Conservation (phyloP, 306 rosid species). For the Hippophae rhamnoides region DNA sequence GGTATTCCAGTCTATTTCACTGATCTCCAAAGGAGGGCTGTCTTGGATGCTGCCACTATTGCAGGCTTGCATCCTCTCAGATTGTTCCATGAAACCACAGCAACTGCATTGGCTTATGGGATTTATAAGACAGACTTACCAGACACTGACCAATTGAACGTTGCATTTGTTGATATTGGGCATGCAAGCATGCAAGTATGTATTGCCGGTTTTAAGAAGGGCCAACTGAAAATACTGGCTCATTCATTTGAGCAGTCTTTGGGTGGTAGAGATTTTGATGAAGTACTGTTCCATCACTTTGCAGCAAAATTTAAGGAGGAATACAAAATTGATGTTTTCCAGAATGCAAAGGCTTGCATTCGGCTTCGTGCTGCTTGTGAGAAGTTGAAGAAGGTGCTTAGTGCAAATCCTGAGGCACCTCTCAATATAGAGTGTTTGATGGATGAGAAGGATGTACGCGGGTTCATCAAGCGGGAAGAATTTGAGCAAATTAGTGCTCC, state of each 20-base stretch:
- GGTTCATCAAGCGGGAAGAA: slow-evolving; percentile 85
- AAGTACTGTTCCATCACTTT: slow-evolving; percentile 68
- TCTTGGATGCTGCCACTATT: slow-evolving; percentile 80
- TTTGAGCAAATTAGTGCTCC: slow-evolving; percentile 76
- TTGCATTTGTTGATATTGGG: slow-evolving; percentile 88
- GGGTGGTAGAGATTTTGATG: slow-evolving; percentile 97
- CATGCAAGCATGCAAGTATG: slow-evolving; percentile 98
- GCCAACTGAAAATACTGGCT: slow-evolving; percentile 75
- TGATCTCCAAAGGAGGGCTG: slow-evolving; percentile 90
- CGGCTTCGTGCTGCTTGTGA: slow-evolving; percentile 84
- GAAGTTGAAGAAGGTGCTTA: slow-evolving; percentile 86
- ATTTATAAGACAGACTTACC: slow-evolving; percentile 93
- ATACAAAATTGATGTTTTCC: slow-evolving; percentile 73
- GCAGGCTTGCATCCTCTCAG: slow-evolving; percentile 89
- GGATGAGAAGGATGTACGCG: slow-evolving; percentile 90
- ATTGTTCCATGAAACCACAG: slow-evolving; percentile 80
- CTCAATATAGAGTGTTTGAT: slow-evolving; percentile 84
- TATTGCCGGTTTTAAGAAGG: slow-evolving; percentile 84
- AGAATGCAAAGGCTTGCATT: slow-evolving; percentile 77
- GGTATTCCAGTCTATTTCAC: slow-evolving; percentile 92
- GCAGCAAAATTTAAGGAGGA: slow-evolving; percentile 68
- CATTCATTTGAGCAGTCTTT: slow-evolving; percentile 77
- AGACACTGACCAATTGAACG: slow-evolving; percentile 68
- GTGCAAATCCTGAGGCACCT: slow-evolving; percentile 93
- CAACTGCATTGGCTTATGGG: slow-evolving; percentile 93